Conservation (phyloP, 2,329 filamentous ascomycete genomes). For the Fusarium lateritium region DNA sequence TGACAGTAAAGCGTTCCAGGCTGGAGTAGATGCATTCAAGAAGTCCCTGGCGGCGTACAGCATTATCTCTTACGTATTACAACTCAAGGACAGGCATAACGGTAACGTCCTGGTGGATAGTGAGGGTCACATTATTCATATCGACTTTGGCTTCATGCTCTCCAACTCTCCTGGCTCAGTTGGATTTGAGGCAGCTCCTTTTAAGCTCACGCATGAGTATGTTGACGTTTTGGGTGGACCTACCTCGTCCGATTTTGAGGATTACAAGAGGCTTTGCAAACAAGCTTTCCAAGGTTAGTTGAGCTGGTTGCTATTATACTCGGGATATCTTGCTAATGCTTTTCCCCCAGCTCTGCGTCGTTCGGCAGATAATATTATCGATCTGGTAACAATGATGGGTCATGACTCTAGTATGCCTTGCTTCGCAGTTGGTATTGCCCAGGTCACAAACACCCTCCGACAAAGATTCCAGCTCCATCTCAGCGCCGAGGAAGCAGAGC, state of each 20-base stretch:
- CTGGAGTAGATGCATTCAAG: conserved; percentile 84
- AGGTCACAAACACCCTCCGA: conserved; percentile 77
- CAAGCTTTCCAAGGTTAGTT: conserved; percentile 83
- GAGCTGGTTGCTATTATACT: not conserved
- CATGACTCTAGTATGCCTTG: conserved; percentile 88
- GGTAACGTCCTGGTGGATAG: conserved; percentile 90
- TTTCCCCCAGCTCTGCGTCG: conserved; percentile 75
- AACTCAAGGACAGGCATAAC: conserved; percentile 89
- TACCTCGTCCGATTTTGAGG: conserved; percentile 77
- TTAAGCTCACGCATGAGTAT: conserved; percentile 89
- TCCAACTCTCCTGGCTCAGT: conserved; percentile 88
- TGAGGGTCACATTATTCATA: conserved; percentile 88
- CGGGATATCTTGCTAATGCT: conserved; percentile 21
- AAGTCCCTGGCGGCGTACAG: conserved; percentile 88
- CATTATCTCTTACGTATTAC: conserved; percentile 85
- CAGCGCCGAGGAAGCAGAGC: conserved; percentile 85
- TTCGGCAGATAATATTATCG: conserved; percentile 85
- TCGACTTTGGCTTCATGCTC: conserved; percentile 92
- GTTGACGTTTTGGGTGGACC: conserved; percentile 85
- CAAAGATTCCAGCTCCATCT: conserved; percentile 86
- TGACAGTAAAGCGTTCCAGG: conserved; percentile 77
- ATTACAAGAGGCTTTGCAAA: conserved; percentile 85
- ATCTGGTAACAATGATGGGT: conserved; percentile 88
- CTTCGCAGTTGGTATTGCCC: conserved; percentile 80
- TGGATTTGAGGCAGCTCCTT: conserved; percentile 88